Conservation (phyloP, 345 rosid genomes). For the Aegle marmelos region DNA sequence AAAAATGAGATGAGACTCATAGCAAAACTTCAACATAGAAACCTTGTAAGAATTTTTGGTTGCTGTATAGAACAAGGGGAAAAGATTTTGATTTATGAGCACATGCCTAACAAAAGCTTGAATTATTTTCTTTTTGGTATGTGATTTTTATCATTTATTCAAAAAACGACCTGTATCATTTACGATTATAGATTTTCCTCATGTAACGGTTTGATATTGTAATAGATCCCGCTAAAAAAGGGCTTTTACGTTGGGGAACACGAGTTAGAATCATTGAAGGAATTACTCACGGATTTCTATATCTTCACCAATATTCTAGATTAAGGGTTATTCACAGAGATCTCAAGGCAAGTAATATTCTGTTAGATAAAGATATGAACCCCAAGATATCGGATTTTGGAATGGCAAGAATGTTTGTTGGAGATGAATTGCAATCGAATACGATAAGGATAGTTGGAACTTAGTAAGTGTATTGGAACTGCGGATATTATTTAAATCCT, state of each 20-base stretch:
- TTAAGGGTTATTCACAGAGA: slow-evolving; percentile 12
- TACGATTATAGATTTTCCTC: not conserved
- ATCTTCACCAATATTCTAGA: slow-evolving; percentile 18
- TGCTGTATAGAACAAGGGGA: not conserved
- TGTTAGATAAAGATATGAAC: slow-evolving; percentile 4
- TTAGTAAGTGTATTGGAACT: not conserved
- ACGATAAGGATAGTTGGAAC: slow-evolving; percentile 14
- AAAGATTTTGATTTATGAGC: not conserved
- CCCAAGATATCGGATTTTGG: slow-evolving; percentile 22
- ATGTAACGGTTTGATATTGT: not conserved
- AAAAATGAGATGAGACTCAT: not conserved
- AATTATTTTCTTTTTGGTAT: not conserved
- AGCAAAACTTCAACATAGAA: not conserved
- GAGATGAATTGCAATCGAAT: not conserved
- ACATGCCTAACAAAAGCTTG: not conserved
- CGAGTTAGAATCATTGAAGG: not conserved
- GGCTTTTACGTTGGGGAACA: not conserved
- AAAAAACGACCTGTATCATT: not conserved
- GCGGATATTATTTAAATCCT: too few species aligned
- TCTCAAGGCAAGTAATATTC: slow-evolving; percentile 9
- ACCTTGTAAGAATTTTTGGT: not conserved
- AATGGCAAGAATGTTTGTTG: slow-evolving; percentile 8
- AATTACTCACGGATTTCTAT: not conserved
- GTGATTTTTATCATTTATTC: not conserved
- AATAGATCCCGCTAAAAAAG: not conserved